These are phyloP conservation scores for Magnolia kwangsiensis DNA, from an alignment of 164 flowering plant species.

Conservation along the genomic window DNA sequence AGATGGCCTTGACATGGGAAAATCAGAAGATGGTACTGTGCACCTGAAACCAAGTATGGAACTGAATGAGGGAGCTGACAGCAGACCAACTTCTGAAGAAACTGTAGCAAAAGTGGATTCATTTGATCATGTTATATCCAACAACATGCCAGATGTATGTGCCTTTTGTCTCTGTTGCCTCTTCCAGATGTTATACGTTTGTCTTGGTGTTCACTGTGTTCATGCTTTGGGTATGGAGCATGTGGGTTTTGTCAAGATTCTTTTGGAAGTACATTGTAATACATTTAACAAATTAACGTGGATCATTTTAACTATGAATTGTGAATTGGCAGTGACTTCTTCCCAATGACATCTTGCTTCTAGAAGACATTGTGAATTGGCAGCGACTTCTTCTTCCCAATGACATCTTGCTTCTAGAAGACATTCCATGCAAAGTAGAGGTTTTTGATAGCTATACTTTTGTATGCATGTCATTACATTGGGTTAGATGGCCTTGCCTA, in stretches of 20 bases:
- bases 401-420: not conserved
- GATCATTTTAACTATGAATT: not conserved
- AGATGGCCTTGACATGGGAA: conserved; percentile 23
- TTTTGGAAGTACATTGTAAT: not conserved
- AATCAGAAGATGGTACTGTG: conserved; percentile 6
- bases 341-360: not conserved
- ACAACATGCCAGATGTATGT: conserved; percentile 35
- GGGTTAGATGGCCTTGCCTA: not conserved
- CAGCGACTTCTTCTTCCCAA: not conserved
- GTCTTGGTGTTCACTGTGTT: not conserved
- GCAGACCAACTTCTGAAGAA: conserved; percentile 17
- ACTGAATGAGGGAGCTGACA: conserved; percentile 25
- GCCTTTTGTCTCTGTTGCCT: not conserved
- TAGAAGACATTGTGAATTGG: not conserved
- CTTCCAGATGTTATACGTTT: not conserved
- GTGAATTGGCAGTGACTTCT: not conserved
- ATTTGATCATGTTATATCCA: conserved; percentile 16
- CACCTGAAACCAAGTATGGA: conserved; percentile 16
- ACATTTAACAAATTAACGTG: not conserved
- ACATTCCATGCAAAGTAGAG: not conserved
- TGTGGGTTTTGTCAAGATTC: not conserved
- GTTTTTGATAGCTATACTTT: not conserved
- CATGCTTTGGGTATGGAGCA: not conserved
- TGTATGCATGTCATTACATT: not conserved
- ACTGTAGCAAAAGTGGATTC: conserved; percentile 16